Conservation (phyloP, 768 basidiomycete species). For the Vararia minispora region DNA sequence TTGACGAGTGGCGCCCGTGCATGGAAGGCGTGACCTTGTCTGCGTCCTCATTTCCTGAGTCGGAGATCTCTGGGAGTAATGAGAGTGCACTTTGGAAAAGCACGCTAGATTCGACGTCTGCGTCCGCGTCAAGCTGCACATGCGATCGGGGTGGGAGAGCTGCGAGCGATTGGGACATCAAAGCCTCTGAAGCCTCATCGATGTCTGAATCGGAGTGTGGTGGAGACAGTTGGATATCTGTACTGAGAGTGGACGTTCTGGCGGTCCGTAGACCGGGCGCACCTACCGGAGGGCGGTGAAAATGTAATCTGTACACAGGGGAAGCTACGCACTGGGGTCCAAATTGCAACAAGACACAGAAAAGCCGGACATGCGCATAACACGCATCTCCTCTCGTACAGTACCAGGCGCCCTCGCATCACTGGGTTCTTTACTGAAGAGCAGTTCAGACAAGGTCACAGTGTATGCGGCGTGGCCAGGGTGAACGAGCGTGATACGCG, state of each 20-base stretch:
- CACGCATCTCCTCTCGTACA: slow-evolving; percentile 30
- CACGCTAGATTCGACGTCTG: slow-evolving; percentile 43
- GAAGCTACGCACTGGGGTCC: too few species aligned
- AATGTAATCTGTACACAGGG: too few species aligned
- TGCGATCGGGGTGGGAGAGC: slow-evolving; percentile 33
- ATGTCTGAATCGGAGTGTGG: slow-evolving; percentile 22
- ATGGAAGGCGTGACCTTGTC: too few species aligned
- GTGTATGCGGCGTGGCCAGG: slow-evolving; percentile 52
- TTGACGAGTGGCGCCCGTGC: too few species aligned
- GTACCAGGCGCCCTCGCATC: too few species aligned
- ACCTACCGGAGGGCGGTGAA: slow-evolving; percentile 34
- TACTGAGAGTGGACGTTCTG: too few species aligned
- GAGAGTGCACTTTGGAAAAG: slow-evolving; percentile 75
- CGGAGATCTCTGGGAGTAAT: neutral
- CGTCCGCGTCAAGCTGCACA: slow-evolving; percentile 11
- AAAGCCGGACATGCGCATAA: slow-evolving; percentile 46
- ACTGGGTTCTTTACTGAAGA: slow-evolving; percentile 38
- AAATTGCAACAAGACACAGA: slow-evolving; percentile 41
- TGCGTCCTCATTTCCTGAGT: too few species aligned
- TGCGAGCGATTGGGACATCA: slow-evolving; percentile 70
- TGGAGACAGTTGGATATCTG: too few species aligned
- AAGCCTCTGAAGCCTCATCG: slow-evolving; percentile 52
- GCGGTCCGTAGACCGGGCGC: too few species aligned
- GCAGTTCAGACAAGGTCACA: slow-evolving; percentile 43
- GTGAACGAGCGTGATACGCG: slow-evolving; percentile 58